Percentiles rank a stretch among this genome's conserved stretches.
phyloP scores from a whole-genome alignment of 2,329 filamentous ascomycete species.

The Penicillium hesseltinei region DNA sequence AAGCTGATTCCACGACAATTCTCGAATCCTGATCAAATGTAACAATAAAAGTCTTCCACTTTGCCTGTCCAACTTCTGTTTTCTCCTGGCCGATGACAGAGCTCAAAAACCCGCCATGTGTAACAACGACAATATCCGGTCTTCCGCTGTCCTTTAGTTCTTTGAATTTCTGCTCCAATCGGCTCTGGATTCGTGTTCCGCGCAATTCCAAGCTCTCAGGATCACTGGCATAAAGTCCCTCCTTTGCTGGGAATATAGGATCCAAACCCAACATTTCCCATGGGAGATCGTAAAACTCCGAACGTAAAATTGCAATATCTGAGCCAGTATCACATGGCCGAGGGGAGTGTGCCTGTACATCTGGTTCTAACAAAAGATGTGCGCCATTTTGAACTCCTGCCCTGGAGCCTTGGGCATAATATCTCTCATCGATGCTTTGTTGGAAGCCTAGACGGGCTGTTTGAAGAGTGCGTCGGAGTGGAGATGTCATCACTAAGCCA shows the following conservation, averaged over 20 bases:
- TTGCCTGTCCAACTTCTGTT: not conserved
- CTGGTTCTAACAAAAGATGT: slow-evolving; percentile 5
- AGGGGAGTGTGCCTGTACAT: slow-evolving; percentile 15
- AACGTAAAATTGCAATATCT: slow-evolving; percentile 1
- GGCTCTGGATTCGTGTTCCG: not conserved
- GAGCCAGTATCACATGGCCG: slow-evolving; percentile 17
- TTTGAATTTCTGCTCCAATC: slow-evolving; percentile 1
- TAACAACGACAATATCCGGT: slow-evolving; percentile 14
- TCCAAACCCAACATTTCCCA: slow-evolving; percentile 10
- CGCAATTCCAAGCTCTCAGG: not conserved
- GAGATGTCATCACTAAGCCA: not conserved
- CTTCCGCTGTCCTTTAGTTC: slow-evolving; percentile 1
- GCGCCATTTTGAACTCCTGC: not conserved
- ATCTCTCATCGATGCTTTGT: not conserved
- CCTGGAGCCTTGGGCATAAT: not conserved
- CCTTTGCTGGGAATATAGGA: slow-evolving; percentile 8
- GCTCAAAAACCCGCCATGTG: slow-evolving; percentile 14
- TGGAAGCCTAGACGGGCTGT: slow-evolving; percentile 8
- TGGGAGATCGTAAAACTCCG: slow-evolving; percentile 9
- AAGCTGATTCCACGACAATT: not conserved
- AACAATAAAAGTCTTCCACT: slow-evolving; percentile 7
- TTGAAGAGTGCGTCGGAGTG: slow-evolving; percentile 2
- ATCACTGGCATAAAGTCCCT: slow-evolving; percentile 8
- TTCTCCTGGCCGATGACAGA: not conserved
- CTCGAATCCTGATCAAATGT: not conserved